Conservation (phyloP, 2,329 filamentous ascomycete genomes). For the Aspergillus pseudoterreus region DNA sequence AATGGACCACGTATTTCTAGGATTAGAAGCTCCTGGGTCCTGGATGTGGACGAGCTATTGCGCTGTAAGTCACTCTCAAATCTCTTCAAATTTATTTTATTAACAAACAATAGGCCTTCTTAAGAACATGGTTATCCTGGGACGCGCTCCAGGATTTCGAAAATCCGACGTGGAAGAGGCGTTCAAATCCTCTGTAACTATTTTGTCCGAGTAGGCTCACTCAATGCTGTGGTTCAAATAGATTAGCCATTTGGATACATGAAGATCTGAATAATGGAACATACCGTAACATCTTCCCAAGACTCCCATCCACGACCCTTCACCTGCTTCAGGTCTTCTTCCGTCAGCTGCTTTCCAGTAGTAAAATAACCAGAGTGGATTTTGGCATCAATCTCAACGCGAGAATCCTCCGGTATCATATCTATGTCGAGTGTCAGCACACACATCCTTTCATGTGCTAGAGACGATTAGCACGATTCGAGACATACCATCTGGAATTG, state of each 20-base stretch:
- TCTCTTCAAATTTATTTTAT: background rate
- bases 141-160: slow-evolving; percentile 13
- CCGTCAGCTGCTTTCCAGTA: slow-evolving; percentile 78
- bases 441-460: background rate
- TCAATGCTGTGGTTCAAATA: background rate
- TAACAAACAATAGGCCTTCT: slow-evolving; percentile 3
- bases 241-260: background rate
- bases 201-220: background rate
- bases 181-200: slow-evolving; percentile 1
- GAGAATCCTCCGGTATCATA: slow-evolving; percentile 84
- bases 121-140: slow-evolving; percentile 12
- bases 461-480: background rate
- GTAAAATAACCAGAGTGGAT: slow-evolving; percentile 85
- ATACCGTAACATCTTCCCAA: slow-evolving; percentile 34
- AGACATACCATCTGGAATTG: slow-evolving; percentile 64
- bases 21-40: background rate
- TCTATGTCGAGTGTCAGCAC: slow-evolving; percentile 38
- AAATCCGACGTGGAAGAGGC: slow-evolving; percentile 7
- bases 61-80: background rate
- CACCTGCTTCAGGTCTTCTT: slow-evolving; percentile 76
- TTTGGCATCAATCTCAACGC: slow-evolving; percentile 95
- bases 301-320: slow-evolving; percentile 86
- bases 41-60: slow-evolving; percentile 7
- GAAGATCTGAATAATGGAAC: background rate
- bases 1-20: background rate